A percentile compares a stretch with the other conserved stretches of the same genome.
Evolutionary conservation across 169 alveolate species (phyloP).

Genomic region (Plasmodium chabaudi): DNA sequence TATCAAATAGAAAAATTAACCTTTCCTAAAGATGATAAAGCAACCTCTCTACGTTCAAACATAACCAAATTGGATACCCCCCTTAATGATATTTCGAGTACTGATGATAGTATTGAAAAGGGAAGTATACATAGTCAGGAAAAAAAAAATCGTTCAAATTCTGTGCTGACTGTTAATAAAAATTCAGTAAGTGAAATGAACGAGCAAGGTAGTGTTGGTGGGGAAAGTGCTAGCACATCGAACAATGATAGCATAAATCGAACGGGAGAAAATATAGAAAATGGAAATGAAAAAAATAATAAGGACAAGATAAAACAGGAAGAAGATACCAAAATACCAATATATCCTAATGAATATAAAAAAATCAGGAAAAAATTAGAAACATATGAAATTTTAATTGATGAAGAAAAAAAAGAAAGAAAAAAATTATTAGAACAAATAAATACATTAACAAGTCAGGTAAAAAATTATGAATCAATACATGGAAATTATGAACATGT

Average conservation of each 20-base stretch:
- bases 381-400: constrained; percentile 34
- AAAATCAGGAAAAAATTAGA: constrained; percentile 53
- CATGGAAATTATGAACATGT: constrained; percentile 63
- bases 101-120: not conserved
- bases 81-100: not conserved
- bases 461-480: constrained; percentile 63
- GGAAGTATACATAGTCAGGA: not conserved
- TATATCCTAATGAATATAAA: constrained; percentile 71
- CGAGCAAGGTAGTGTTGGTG: not conserved
- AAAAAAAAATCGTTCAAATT: not conserved
- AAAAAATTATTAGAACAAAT: constrained; percentile 26
- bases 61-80: too few relatives aligned
- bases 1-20: constrained; percentile 37
- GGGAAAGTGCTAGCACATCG: not conserved
- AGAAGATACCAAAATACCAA: constrained; percentile 23
- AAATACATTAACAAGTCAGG: constrained; percentile 25
- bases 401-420: constrained; percentile 40
- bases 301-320: not conserved
- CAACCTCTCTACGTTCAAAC: not conserved
- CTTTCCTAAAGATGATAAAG: constrained; percentile 47
- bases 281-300: not conserved
- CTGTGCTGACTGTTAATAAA: not conserved
- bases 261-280: not conserved
- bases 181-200: not conserved
- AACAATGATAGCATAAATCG: not conserved